Evolutionary conservation across 768 basidiomycete species (phyloP), one percentile per base, ranked within the genome.

Genomic region (Mycena indigotica): DNA sequence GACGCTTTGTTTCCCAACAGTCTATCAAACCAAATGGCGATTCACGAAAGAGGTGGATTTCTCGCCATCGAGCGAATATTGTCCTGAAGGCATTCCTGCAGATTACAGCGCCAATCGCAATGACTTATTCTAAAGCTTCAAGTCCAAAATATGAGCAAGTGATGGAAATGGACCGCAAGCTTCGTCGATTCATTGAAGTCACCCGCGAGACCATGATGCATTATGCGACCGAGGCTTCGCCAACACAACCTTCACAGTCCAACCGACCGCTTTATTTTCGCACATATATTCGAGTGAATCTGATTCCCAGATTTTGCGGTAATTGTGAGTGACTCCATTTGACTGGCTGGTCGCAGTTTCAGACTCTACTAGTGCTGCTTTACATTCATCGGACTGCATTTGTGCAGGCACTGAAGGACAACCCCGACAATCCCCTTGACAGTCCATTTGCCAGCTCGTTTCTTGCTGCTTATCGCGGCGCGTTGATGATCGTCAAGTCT

Each of bases 381-480:
- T 51, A 51, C 50, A 16, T 30, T 16, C 50, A 51, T 21, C 50
- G 50, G 5, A 35, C 5, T 6, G 26, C 29, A 16, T 51, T 51
- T 24, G 19, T 51, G 13, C 28, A 51, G 28, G 24, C 50, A 13
- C 26, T 51, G 10, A 51, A 51, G 21, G 50, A 51, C 3, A 30
- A 29, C 25, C 28, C 50, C 28, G n/a, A 13, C 48, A 32, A 51
- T 21, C 50, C 29, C 12, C 23, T 29, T n/a, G 13, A 6, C 4
- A 25, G 50, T 32, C 50, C 50, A 5, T 30, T 5, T 25, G 50
- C 28, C 5, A 21, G 17, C 8, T 51, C 50, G 5, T 29, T 51
- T n/a, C 50, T 51, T 5, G 50, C 50, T 6, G 50, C 50, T 16
- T 51, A 29, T 30, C 50, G 50, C 21, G 50, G 50, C 24, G 50